Evolutionary conservation across 2,329 filamentous ascomycete genomes (phyloP).

Genomic region (Sporothrix brasiliensis): DNA sequence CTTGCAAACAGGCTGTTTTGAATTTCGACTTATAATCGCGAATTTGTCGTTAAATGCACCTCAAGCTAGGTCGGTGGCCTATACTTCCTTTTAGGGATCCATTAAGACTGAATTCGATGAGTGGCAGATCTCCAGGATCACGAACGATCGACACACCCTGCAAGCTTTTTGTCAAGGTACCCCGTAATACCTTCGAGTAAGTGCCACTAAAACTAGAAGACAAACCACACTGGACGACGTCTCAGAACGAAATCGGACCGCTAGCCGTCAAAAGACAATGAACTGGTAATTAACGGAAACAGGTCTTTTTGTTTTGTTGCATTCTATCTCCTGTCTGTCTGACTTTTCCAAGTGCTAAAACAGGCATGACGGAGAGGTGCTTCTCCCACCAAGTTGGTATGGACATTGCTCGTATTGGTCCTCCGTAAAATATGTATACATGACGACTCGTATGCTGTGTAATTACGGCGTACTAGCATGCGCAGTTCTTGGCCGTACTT

Average conservation of each 20-base stretch:
- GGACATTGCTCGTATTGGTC: not conserved
- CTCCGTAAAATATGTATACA: not conserved
- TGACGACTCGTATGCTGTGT: slow-evolving; percentile 1
- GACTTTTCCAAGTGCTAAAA: slow-evolving; percentile 1
- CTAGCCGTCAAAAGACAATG: not conserved
- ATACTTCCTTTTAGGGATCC: slow-evolving; percentile 3
- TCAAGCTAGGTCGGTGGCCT: not conserved
- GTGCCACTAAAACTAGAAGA: not conserved
- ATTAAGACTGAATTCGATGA: slow-evolving; percentile 1
- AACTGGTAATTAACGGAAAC: not conserved
- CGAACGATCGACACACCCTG: slow-evolving; percentile 23
- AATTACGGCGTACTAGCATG: not conserved
- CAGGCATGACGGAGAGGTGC: not conserved
- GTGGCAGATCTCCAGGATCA: slow-evolving; percentile 24
- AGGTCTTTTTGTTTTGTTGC: not conserved
- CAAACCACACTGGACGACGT: not conserved
- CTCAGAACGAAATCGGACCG: not conserved
- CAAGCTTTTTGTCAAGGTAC: not conserved
- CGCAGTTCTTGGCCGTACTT: not conserved
- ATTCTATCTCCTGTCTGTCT: not conserved
- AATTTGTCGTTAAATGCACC: not conserved
- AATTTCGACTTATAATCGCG: no score
- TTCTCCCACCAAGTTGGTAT: not conserved
- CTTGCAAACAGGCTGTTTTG: not conserved
- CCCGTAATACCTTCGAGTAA: not conserved